phyloP scores from a whole-genome alignment of 2,329 filamentous ascomycete genomes.

The Hymenoscyphus occultus region DNA sequence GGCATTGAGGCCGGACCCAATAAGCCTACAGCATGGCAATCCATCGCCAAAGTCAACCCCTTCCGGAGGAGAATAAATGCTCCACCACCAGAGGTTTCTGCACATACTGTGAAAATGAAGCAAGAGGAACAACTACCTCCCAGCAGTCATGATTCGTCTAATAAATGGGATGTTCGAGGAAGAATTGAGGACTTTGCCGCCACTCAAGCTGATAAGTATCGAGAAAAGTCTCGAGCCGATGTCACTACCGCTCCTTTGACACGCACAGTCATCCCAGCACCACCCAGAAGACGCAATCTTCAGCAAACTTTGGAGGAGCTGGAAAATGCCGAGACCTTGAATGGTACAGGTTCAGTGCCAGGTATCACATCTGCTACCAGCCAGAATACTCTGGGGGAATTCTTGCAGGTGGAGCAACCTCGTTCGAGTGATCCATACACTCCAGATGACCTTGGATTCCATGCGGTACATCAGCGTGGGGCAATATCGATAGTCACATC shows the following conservation, averaged over 20 bases:
- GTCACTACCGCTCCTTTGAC: slow-evolving; percentile 55
- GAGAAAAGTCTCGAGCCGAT: slow-evolving; percentile 54
- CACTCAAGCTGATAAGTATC: slow-evolving; percentile 57
- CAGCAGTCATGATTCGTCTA: slow-evolving; percentile 21
- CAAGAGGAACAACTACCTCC: slow-evolving; percentile 13
- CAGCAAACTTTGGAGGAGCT: slow-evolving; percentile 54
- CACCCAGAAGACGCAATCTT: slow-evolving; percentile 55
- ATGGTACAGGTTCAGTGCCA: neutral
- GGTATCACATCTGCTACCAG: neutral
- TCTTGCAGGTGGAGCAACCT: slow-evolving; percentile 4
- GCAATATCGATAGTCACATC: slow-evolving; percentile 30
- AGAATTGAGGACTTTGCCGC: slow-evolving; percentile 61
- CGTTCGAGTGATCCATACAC: slow-evolving; percentile 31
- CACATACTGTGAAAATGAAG: slow-evolving; percentile 24
- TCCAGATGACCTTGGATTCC: slow-evolving; percentile 25
- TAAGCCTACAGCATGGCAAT: slow-evolving; percentile 21
- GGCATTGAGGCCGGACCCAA: slow-evolving; percentile 9
- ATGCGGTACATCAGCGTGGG: slow-evolving; percentile 31
- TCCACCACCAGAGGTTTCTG: slow-evolving; percentile 35
- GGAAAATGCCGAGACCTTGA: slow-evolving; percentile 19
- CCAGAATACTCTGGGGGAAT: neutral
- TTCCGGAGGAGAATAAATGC: slow-evolving; percentile 30
- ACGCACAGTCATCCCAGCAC: slow-evolving; percentile 60
- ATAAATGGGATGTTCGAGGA: slow-evolving; percentile 54
- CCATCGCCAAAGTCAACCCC: slow-evolving; percentile 30